phyloP scores from a whole-genome alignment of 2,329 filamentous ascomycete genomes.

The Penicillium sp. region DNA sequence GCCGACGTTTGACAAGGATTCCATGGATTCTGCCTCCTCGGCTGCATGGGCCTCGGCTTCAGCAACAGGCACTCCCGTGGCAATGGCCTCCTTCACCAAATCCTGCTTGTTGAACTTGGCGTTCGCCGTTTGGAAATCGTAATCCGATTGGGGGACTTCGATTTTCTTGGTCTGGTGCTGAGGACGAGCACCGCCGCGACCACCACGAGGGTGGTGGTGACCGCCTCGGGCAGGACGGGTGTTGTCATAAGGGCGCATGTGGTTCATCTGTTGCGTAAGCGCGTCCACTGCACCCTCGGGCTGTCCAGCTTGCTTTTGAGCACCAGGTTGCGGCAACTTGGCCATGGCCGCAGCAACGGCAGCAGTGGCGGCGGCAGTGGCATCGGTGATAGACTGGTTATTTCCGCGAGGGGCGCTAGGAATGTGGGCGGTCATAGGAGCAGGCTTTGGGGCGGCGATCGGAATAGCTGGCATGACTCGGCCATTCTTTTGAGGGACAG shows the following conservation, averaged over 20 bases:
- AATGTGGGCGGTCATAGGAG: constrained; percentile 17
- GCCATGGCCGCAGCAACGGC: constrained; percentile 47
- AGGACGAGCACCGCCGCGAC: constrained; percentile 40
- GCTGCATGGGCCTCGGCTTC: constrained; percentile 43
- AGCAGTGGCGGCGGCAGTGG: constrained; percentile 42
- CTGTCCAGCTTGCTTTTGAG: constrained; percentile 28
- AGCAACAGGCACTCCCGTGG: constrained; percentile 60
- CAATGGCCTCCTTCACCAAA: constrained; percentile 78
- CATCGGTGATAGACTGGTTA: constrained; percentile 38
- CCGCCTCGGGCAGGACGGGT: constrained; percentile 33
- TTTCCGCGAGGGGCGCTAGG: constrained; percentile 20
- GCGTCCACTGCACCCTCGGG: constrained; percentile 33
- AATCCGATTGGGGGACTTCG: constrained; percentile 82
- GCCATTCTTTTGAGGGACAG: constrained; percentile 32
- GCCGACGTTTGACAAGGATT: constrained; percentile 30
- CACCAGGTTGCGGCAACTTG: constrained; percentile 38
- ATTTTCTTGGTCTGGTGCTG: constrained; percentile 55
- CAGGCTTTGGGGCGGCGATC: constrained; percentile 31
- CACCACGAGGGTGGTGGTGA: constrained; percentile 38
- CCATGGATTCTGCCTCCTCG: constrained; percentile 42
- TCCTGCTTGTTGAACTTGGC: constrained; percentile 85
- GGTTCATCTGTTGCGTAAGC: constrained; percentile 39
- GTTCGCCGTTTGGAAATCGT: constrained; percentile 79
- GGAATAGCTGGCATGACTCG: constrained; percentile 42
- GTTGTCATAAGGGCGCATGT: constrained; percentile 38